A percentile compares a stretch with the other conserved stretches of the same genome.
These are phyloP conservation scores for Erigeron philadelphicus DNA, from an alignment of 140 eudicot genomes.

Conservation along the genomic window DNA sequence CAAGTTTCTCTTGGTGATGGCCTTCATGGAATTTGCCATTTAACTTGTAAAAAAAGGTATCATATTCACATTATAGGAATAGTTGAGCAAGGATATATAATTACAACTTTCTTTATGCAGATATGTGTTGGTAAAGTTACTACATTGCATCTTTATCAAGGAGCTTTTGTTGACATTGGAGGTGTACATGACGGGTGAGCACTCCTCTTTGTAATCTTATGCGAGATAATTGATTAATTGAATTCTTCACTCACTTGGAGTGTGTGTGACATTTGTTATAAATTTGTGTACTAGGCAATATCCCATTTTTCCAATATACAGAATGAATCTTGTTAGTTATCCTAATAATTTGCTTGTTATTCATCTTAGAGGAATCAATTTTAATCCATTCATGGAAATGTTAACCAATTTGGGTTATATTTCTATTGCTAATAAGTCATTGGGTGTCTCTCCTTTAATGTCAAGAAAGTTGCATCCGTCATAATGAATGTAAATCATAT, in stretches of 20 bases:
- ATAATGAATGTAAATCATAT: no score
- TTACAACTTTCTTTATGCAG: slow-evolving; percentile 33
- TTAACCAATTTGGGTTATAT: no score
- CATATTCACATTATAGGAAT: not conserved
- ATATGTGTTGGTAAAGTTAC: slow-evolving; percentile 96
- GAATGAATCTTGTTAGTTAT: no score
- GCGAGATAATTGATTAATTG: not conserved
- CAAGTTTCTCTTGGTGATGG: no score
- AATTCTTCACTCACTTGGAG: not conserved
- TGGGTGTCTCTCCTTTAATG: no score
- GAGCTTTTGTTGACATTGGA: slow-evolving; percentile 99
- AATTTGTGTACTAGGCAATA: not conserved
- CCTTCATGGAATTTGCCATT: no score
- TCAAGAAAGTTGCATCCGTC: no score
- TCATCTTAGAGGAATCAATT: no score
- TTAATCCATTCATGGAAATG: no score
- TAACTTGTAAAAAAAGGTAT: not conserved
- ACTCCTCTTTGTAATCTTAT: not conserved
- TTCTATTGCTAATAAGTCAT: no score
- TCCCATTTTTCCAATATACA: no score
- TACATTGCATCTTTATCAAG: slow-evolving; percentile 92
- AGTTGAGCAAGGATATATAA: slow-evolving; percentile 1
- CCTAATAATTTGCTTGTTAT: no score
- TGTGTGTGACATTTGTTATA: not conserved
- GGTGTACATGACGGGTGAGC: slow-evolving; percentile 95